Evolutionary conservation across 371 early-diverging fungal genomes (phyloP).

Genomic region (Thermomucor indicae-seudaticae): DNA sequence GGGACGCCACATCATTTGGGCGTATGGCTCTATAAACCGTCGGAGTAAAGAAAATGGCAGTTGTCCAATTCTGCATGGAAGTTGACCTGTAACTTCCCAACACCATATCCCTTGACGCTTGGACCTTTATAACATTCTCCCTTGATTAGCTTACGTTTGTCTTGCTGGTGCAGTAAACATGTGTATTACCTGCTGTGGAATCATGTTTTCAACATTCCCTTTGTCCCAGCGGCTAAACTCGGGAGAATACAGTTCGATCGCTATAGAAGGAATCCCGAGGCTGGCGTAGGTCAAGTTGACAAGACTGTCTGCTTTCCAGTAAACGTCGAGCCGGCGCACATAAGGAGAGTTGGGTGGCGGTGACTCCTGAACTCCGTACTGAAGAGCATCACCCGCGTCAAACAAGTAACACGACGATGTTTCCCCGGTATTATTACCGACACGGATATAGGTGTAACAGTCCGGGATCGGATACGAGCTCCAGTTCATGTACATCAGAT

Average conservation of each 20-base stretch:
- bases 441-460: constrained; percentile 9
- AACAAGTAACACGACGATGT: constrained; percentile 22
- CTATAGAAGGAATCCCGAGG: constrained; percentile 25
- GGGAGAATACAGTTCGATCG: constrained; percentile 26
- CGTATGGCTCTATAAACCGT: constrained; percentile 26
- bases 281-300: constrained; percentile 10
- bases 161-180: too few relatives aligned
- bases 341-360: constrained; percentile 11
- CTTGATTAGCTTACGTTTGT: too few relatives aligned
- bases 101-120: constrained; percentile 13
- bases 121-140: constrained; percentile 12
- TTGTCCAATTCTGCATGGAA: constrained; percentile 19
- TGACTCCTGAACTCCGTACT: constrained; percentile 14
- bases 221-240: constrained; percentile 24
- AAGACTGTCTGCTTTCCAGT: constrained; percentile 29
- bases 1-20: constrained; percentile 17
- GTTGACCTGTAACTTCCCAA: constrained; percentile 23
- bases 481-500: constrained; percentile 24
- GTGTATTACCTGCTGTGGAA: constrained; percentile 24
- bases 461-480: constrained; percentile 5
- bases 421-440: constrained; percentile 1
- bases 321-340: constrained; percentile 32
- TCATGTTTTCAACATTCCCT: constrained; percentile 6
- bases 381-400: constrained; percentile 15
- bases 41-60: constrained; percentile 21